Conservation (phyloP, 805 yeast species). For the Sugiyamaella chiloensis region DNA sequence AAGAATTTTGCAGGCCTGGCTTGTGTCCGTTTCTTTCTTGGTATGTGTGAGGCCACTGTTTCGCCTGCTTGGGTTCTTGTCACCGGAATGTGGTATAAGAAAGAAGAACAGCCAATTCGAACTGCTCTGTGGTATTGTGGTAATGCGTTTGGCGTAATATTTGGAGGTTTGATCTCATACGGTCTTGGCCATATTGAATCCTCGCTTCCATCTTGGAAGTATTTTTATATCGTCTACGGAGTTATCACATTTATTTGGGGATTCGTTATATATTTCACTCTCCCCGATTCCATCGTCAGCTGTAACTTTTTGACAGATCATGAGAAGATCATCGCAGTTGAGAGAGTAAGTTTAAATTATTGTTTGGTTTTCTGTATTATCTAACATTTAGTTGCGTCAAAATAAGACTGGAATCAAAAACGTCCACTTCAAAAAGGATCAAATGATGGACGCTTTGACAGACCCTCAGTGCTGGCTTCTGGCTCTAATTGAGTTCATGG, state of each 20-base stretch:
- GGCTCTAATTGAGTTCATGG: conserved; percentile 29
- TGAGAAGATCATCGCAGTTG: conserved; percentile 25
- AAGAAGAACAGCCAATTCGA: conserved; percentile 47
- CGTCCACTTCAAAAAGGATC: conserved; percentile 38
- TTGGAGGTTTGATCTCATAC: conserved; percentile 51
- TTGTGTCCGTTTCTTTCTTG: conserved; percentile 17
- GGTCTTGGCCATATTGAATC: conserved; percentile 36
- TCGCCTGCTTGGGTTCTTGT: conserved; percentile 52
- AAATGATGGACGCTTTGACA: conserved; percentile 41
- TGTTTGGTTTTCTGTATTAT: not conserved
- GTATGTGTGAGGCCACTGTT: conserved; percentile 17
- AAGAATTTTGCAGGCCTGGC: conserved; percentile 17
- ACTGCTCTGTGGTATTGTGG: conserved; percentile 15
- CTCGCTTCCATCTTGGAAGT: conserved; percentile 52
- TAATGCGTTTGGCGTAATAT: conserved; percentile 44
- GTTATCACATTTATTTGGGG: conserved; percentile 36
- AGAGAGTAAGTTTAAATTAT: conserved; percentile 2
- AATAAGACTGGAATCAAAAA: conserved; percentile 47
- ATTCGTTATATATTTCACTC: conserved; percentile 14
- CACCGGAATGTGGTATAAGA: conserved; percentile 60
- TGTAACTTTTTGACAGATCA: conserved; percentile 23
- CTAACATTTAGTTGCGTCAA: conserved; percentile 8
- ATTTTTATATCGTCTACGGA: conserved; percentile 60
- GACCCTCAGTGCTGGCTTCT: conserved; percentile 40
- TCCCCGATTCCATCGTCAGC: conserved; percentile 20